Evolutionary conservation across 2,329 filamentous ascomycete species (phyloP).

Genomic region (Cryphonectria naterciae): DNA sequence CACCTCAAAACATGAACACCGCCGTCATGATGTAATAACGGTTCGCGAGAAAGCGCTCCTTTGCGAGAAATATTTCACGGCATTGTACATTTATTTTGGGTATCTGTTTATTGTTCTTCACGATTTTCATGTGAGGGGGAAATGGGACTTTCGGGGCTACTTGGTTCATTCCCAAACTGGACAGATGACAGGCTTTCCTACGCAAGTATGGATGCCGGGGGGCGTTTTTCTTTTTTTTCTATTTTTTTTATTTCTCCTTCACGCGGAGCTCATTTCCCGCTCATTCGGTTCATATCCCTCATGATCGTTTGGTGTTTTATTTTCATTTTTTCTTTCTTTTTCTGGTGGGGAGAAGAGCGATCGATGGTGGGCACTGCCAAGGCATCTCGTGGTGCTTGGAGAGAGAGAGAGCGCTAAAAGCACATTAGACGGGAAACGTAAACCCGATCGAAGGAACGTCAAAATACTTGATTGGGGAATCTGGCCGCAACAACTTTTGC

Average conservation of each 20-base stretch:
- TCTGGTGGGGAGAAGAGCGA: conserved; percentile 1
- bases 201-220: conserved; percentile 20
- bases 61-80: background rate
- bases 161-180: conserved; percentile 22
- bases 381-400: conserved; percentile 14
- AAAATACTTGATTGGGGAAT: background rate
- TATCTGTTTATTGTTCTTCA: conserved; percentile 27
- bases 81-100: conserved; percentile 28
- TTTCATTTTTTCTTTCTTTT: conserved; percentile 32
- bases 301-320: conserved; percentile 14
- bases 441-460: background rate
- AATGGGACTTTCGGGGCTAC: background rate
- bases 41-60: background rate
- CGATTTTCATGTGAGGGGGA: conserved; percentile 23
- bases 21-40: conserved; percentile 39
- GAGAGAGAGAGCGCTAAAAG: conserved; percentile 18
- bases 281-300: conserved; percentile 17
- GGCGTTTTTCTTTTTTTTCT: conserved; percentile 23
- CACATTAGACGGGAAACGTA: conserved; percentile 26
- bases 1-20: conserved; percentile 50
- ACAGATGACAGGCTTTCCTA: conserved; percentile 24
- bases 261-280: conserved; percentile 1
- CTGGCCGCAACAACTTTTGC: conserved; percentile 1
- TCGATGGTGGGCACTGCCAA: background rate
- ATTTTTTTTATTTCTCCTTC: background rate